Evolutionary conservation across 208 protist genomes (phyloP).

Genomic region (Porcisia deanei): DNA sequence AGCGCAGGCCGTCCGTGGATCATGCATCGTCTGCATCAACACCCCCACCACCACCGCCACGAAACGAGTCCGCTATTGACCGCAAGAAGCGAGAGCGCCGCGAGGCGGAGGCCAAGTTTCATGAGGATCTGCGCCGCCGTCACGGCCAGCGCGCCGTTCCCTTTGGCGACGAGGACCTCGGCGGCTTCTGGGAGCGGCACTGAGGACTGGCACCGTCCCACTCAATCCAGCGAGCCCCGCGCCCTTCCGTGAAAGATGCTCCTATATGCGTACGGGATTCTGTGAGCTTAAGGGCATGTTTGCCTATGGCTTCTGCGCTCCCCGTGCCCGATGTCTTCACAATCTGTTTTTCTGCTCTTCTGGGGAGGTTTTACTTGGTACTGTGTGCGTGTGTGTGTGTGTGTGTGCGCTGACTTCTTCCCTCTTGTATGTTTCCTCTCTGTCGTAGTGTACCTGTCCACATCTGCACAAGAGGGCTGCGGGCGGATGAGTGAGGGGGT

Average conservation of each 20-base stretch:
- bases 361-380: background rate
- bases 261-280: background rate
- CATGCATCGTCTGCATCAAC: background rate
- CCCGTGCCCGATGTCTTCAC: background rate
- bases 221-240: background rate
- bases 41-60: conserved; percentile 18
- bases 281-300: background rate
- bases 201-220: conserved; percentile 6
- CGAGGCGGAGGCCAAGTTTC: conserved; percentile 72
- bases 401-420: background rate
- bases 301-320: conserved; percentile 8
- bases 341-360: background rate
- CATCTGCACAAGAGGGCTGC: too few species aligned
- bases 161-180: conserved; percentile 75
- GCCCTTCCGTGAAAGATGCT: background rate
- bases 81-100: conserved; percentile 63
- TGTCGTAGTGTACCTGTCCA: background rate
- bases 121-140: conserved; percentile 70
- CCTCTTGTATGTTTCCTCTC: conserved; percentile 10
- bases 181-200: conserved; percentile 64
- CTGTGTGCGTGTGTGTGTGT: background rate
- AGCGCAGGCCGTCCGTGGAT: conserved; percentile 6
- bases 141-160: conserved; percentile 71
- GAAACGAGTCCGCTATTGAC: conserved; percentile 29
- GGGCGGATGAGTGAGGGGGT: too few species aligned